Evolutionary conservation across 768 basidiomycete genomes (phyloP).

Genomic region (Gymnopilus junonius): DNA sequence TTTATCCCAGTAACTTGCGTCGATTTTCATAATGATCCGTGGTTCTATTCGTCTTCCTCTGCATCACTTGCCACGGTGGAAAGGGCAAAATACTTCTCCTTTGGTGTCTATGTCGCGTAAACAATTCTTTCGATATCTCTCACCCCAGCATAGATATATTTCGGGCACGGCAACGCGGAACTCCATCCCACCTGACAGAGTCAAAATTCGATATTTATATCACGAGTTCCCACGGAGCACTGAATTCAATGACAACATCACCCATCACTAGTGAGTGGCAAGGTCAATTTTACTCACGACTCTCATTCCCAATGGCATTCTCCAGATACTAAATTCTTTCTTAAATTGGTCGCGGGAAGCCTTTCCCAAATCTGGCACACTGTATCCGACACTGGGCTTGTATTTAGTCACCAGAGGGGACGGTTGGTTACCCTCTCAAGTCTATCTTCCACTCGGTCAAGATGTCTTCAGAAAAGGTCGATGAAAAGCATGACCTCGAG

Average conservation of each 20-base stretch:
- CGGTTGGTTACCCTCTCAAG: conserved; percentile 5
- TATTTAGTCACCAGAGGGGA: conserved; percentile 6
- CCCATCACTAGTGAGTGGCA: conserved; percentile 3
- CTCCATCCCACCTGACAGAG: conserved; percentile 7
- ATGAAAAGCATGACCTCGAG: conserved; percentile 20
- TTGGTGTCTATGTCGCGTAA: background rate
- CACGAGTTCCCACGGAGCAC: background rate
- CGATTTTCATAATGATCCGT: background rate
- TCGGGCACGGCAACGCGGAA: conserved; percentile 7
- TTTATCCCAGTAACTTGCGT: too few relatives aligned
- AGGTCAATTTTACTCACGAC: conserved; percentile 4
- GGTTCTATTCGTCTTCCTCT: background rate
- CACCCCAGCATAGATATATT: background rate
- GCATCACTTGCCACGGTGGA: background rate
- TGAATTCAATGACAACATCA: conserved; percentile 11
- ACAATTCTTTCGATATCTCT: background rate
- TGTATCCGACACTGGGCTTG: conserved; percentile 3
- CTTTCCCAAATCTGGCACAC: conserved; percentile 4
- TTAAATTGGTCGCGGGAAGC: conserved; percentile 7
- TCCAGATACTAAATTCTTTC: background rate
- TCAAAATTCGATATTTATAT: conserved; percentile 7
- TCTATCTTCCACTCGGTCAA: conserved; percentile 11
- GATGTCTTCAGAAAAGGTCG: conserved; percentile 20
- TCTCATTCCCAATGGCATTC: conserved; percentile 10
- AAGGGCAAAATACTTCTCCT: background rate